These are phyloP conservation scores for Phytopythium kandeliae DNA, from an alignment of 352 stramenopile species.

Conservation along the genomic window DNA sequence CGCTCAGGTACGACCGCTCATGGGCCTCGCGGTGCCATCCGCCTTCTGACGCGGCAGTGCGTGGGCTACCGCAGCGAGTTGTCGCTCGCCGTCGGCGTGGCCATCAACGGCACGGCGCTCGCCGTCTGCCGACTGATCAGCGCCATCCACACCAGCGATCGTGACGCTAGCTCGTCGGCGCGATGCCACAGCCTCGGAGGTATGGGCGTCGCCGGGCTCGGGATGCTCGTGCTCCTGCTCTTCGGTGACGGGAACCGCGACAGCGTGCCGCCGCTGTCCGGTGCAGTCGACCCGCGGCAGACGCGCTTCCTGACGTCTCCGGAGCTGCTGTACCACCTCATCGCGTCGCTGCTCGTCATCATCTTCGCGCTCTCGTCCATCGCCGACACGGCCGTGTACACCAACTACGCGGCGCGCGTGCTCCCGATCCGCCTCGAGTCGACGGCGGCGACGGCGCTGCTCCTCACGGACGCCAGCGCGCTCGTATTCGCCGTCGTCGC, in stretches of 20 bases:
- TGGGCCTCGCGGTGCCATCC: no score
- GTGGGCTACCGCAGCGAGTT: conserved; percentile 4
- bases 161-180: conserved; percentile 1
- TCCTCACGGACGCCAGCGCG: conserved; percentile 9
- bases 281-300: not conserved
- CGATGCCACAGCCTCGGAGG: conserved; percentile 1
- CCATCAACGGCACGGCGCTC: conserved; percentile 12
- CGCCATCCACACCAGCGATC: conserved; percentile 9
- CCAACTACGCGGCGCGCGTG: not conserved
- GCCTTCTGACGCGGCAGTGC: no score
- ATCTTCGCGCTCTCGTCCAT: conserved; percentile 16
- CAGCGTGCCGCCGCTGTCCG: not conserved
- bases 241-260: conserved; percentile 1
- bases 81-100: conserved; percentile 10
- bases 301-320: conserved; percentile 7
- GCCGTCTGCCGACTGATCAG: conserved; percentile 11
- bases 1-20: not conserved
- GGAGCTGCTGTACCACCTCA: conserved; percentile 8
- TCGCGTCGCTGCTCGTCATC: conserved; percentile 13
- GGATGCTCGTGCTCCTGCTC: conserved; percentile 1
- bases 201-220: conserved; percentile 2
- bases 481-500: conserved; percentile 21
- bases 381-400: conserved; percentile 6
- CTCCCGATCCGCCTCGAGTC: conserved; percentile 1
- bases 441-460: conserved; percentile 1